phyloP scores from a whole-genome alignment of 2,329 filamentous ascomycete genomes.

The Neofusicoccum kwambonambiense region DNA sequence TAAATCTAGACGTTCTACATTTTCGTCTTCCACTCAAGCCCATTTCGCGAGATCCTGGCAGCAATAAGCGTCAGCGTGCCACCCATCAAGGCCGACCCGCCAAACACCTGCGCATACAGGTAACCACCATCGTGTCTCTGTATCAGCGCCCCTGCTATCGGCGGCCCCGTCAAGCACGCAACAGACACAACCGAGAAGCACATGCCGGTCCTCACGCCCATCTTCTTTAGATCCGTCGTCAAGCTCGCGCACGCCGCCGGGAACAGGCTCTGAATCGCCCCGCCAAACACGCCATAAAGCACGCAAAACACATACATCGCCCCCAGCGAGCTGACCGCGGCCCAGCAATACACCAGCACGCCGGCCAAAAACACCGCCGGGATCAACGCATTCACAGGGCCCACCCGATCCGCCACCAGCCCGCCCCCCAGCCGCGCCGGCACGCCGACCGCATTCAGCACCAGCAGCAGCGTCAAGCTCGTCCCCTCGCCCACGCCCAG shows the following conservation, averaged over 20 bases:
- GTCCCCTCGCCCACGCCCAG: no score
- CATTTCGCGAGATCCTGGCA: no score
- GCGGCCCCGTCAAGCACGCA: conserved; percentile 40
- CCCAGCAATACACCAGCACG: conserved; percentile 30
- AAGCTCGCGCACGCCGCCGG: conserved; percentile 45
- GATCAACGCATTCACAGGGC: conserved; percentile 45
- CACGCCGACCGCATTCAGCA: conserved; percentile 53
- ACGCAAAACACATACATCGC: conserved; percentile 45
- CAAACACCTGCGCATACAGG: no score
- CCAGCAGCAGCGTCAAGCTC: conserved; percentile 47
- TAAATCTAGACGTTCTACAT: no score
- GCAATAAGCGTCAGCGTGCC: no score
- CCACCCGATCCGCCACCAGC: no score
- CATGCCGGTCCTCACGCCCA: conserved; percentile 46
- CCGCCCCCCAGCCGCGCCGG: conserved; percentile 44
- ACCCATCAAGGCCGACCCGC: no score
- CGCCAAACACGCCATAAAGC: conserved; percentile 49
- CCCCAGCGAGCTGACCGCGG: conserved; percentile 36
- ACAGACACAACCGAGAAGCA: conserved; percentile 40
- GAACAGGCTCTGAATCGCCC: conserved; percentile 46
- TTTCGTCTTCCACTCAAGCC: no score
- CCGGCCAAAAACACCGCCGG: conserved; percentile 42
- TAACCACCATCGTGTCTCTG: no score
- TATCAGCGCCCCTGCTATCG: conserved; percentile 40
- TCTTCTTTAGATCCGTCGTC: conserved; percentile 39